phyloP scores from a whole-genome alignment of 2,329 filamentous ascomycete species.

The Macrophomina tecta region DNA sequence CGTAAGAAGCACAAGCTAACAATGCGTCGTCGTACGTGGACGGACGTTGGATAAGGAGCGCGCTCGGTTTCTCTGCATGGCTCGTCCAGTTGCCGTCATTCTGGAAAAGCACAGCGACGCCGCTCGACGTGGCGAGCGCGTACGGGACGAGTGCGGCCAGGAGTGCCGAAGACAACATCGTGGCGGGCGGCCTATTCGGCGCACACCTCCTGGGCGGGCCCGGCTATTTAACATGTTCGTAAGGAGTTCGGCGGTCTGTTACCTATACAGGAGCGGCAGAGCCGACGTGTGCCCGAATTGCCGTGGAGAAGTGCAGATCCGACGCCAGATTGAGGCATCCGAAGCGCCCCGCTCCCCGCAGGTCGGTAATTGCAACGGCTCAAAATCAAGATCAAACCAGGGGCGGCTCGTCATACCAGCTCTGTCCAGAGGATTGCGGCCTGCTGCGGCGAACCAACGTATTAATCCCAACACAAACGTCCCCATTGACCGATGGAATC shows the following conservation, averaged over 20 bases:
- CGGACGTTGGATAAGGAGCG: neutral
- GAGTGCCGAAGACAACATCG: neutral
- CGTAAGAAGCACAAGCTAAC: neutral
- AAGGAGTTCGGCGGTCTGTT: neutral
- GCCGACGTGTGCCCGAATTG: neutral
- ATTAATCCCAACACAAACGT: too few species aligned
- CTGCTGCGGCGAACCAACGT: too few species aligned
- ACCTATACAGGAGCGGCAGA: neutral
- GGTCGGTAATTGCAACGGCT: slow-evolving; percentile 1
- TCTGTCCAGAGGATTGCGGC: too few species aligned
- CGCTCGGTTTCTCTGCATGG: slow-evolving; percentile 14
- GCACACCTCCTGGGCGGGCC: too few species aligned
- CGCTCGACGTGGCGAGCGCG: neutral
- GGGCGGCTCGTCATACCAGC: neutral
- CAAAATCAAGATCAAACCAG: neutral
- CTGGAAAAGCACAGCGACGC: slow-evolving; percentile 16
- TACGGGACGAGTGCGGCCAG: neutral
- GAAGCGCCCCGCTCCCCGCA: slow-evolving; percentile 1
- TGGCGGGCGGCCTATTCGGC: neutral
- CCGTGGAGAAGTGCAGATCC: neutral
- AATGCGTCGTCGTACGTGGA: neutral
- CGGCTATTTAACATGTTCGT: neutral
- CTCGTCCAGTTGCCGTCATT: slow-evolving; percentile 23
- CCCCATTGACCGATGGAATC: too few species aligned
- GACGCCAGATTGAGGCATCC: neutral